Conservation (phyloP, 1,284 basidiomycete species). For the Bjerkandera adusta region DNA sequence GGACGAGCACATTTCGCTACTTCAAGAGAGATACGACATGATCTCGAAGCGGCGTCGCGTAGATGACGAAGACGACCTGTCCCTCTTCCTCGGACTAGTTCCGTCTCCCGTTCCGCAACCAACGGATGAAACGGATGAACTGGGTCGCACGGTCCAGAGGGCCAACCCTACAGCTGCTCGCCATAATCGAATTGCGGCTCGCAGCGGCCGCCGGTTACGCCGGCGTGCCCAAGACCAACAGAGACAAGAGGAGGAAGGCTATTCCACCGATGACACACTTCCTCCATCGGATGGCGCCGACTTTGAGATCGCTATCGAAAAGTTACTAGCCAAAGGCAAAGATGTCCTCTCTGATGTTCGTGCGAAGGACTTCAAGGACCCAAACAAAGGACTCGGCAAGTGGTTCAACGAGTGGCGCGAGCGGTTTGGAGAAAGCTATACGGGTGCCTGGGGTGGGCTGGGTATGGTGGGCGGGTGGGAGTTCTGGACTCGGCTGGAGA, state of each 20-base stretch:
- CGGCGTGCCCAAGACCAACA: slow-evolving; percentile 34
- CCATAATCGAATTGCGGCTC: slow-evolving; percentile 54
- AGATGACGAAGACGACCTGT: slow-evolving; percentile 84
- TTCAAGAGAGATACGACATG: slow-evolving; percentile 76
- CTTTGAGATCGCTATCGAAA: slow-evolving; percentile 62
- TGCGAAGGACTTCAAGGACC: slow-evolving; percentile 83
- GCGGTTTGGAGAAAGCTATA: slow-evolving; percentile 79
- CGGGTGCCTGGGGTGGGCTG: slow-evolving; percentile 86
- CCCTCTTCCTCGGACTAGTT: slow-evolving; percentile 66
- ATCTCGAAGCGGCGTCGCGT: slow-evolving; percentile 59
- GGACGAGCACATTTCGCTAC: slow-evolving; percentile 70
- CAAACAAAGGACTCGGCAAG: slow-evolving; percentile 64
- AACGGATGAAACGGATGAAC: slow-evolving; percentile 58
- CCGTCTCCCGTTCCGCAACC: slow-evolving; percentile 32
- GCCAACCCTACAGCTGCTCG: slow-evolving; percentile 45
- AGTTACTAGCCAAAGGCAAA: slow-evolving; percentile 50
- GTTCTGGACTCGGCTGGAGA: slow-evolving; percentile 89
- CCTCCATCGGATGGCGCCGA: slow-evolving; percentile 65
- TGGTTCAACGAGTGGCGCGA: slow-evolving; percentile 83
- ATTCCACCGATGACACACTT: slow-evolving; percentile 82
- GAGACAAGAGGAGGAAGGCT: slow-evolving; percentile 71
- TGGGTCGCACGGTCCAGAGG: slow-evolving; percentile 53
- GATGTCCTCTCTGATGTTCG: slow-evolving; percentile 81
- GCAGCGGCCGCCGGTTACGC: slow-evolving; percentile 44
- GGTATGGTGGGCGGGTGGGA: slow-evolving; percentile 93